Evolutionary conservation across 169 alveolate species (phyloP).

Genomic region (Plasmodium vivax): DNA sequence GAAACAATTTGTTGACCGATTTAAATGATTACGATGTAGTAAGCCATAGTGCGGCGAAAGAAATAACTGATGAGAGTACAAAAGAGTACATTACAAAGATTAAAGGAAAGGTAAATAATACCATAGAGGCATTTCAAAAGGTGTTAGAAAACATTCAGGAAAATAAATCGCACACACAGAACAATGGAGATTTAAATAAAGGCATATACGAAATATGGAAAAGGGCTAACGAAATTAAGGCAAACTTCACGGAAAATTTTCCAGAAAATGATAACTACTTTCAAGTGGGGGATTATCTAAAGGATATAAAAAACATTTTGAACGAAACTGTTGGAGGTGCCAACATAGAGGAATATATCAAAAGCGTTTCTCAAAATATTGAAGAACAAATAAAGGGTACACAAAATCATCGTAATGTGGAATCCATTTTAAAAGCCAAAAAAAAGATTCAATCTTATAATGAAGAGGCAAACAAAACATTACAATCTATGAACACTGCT

Average conservation of each 20-base stretch:
- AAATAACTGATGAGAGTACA: background rate
- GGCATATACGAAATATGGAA: conserved; percentile 5
- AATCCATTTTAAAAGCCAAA: background rate
- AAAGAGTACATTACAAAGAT: background rate
- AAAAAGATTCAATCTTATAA: background rate
- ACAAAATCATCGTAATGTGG: background rate
- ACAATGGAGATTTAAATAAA: background rate
- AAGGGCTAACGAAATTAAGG: background rate
- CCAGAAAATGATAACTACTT: background rate
- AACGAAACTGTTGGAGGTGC: background rate
- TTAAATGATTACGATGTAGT: background rate
- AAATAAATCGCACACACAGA: background rate
- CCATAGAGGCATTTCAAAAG: background rate
- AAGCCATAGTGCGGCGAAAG: background rate
- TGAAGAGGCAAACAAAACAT: background rate
- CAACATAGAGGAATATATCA: conserved; percentile 3
- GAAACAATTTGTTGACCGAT: background rate
- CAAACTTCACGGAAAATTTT: background rate
- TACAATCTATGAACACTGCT: background rate
- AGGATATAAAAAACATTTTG: conserved; percentile 12
- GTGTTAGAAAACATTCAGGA: background rate
- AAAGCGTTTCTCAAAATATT: background rate
- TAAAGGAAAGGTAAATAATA: conserved; percentile 5
- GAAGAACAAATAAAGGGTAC: background rate
- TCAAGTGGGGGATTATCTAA: background rate